Conservation (phyloP, 306 rosid genomes). For the Lablab purpureus region DNA sequence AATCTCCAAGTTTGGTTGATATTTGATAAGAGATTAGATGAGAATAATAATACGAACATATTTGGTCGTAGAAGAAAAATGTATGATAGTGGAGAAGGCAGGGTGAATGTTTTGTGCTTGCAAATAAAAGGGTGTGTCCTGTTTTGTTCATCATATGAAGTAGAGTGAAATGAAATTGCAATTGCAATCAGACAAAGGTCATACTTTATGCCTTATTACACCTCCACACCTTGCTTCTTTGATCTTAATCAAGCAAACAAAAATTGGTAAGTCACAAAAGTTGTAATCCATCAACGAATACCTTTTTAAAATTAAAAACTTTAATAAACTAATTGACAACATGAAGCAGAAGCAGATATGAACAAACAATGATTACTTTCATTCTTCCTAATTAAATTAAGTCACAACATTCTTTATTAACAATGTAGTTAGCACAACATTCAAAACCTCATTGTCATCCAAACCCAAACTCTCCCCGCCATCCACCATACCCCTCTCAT, state of each 20-base stretch:
- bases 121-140: neutral
- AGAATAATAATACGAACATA: conserved; percentile 63
- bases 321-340: neutral
- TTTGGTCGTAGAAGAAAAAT: conserved; percentile 70
- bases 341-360: neutral
- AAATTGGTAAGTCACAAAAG: neutral
- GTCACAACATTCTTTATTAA: no score
- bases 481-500: no score
- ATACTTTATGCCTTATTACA: conserved; percentile 61
- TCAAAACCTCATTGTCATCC: no score
- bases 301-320: neutral
- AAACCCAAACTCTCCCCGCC: no score
- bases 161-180: neutral
- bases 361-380: no score
- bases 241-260: conserved; percentile 22
- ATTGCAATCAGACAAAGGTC: neutral
- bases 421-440: no score
- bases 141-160: neutral
- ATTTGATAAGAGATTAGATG: neutral
- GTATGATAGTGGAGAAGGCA: conserved; percentile 63
- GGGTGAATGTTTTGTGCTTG: conserved; percentile 74
- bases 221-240: conserved; percentile 70
- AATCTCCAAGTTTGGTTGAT: neutral
- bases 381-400: no score
- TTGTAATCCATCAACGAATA: conserved; percentile 4